Base-by-base conservation (phyloP, 176 grass and related monocot species). In the Carex littledalei region DNA sequence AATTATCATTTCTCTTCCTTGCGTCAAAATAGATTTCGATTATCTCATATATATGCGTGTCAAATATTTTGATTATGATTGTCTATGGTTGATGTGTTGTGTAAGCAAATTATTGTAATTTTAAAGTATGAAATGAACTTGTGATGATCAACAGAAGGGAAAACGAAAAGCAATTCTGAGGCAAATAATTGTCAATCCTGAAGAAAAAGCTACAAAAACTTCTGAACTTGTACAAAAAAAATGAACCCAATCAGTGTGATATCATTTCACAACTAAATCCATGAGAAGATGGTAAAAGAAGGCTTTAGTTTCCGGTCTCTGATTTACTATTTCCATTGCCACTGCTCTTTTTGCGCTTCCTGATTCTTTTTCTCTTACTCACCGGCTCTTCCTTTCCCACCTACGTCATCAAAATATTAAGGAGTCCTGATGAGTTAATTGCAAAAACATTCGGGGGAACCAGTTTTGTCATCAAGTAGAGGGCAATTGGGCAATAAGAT, bases 311-410 rank as follows among this genome's bases (percentile, higher is more conserved):
- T 18, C 16, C 20, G 0, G 6, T 65, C 24, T 86, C 85, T 14
- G 21, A 84, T 11, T 92, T 90, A 45, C 12, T 86, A 68, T 84
- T 87, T 65, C 83, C 85, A 59, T 58, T 41, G 54, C 43, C 16
- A 34, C 39, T 9, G 37, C 47, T 84, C 72, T 41, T 97, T 56
- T 88, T 94, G 58, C 87, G 85, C 71, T 97, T 97, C 39, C 92
- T 82, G 80, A 66, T 83, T 85, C 92, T 94, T 69, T 94, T 94
- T 83, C 85, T 84, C 85, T 97, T 94, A 0, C 71, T 61, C 47
- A 47, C 66, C 0, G 84, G 80, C 45, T 87, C 86, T 68, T 66
- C 31, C 21, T 61, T 79, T 20, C 8, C 43, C 18, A 79, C 86
- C 94, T 92, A 52, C 15, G 88, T 3, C 24, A 83, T 13, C 70